Evolutionary conservation across 441 rosid species (phyloP), one percentile per base, ranked within the genome.

Genomic region (Populus hybrid): DNA sequence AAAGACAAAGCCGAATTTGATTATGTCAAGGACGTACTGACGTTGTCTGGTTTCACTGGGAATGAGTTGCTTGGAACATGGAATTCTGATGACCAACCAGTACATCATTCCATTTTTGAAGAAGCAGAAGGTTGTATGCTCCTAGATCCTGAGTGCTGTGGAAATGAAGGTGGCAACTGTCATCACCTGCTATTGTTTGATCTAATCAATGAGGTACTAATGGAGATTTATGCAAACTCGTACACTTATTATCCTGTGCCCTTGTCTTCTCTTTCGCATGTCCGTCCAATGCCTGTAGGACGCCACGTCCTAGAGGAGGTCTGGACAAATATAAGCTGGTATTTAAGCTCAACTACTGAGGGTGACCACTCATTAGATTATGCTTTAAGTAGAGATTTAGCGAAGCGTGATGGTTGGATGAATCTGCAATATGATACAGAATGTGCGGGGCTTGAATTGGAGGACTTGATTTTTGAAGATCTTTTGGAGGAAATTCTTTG

Each of bases 401-500:
- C 82, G 1, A 90, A 79, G 82, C 72, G 36, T 16, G 88, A 89
- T 59, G 91, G 91, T 28, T 93, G 99, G 99, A 88, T 93, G 98
- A 89, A 89, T 81, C 83, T 93, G 38, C 95, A 91, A 82, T 92
- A 88, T 63, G 95, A 94, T 53, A 76, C 84, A 10, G 97, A 92
- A 83, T 88, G 97, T 21, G 84, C 86, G 9, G 98, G 88, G 32
- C 84, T 92, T 63, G 97, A 93, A 81, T 78, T 93, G 59, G 97
- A 89, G 79, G 94, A 91, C 78, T 71, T 85, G 77, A 89, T 95
- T 30, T 89, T 93, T 46, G 87, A 90, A 19, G 91, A 92, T 67
- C 91, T 95, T 80, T 75, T 93, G 34, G 90, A 91, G 30, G 98
- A 93, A 81, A 9, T 84, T 74, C 57, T 89, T 50, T 78, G 72